phyloP scores from a whole-genome alignment of 495 filamentous ascomycete species.

The Neurospora sp. region DNA sequence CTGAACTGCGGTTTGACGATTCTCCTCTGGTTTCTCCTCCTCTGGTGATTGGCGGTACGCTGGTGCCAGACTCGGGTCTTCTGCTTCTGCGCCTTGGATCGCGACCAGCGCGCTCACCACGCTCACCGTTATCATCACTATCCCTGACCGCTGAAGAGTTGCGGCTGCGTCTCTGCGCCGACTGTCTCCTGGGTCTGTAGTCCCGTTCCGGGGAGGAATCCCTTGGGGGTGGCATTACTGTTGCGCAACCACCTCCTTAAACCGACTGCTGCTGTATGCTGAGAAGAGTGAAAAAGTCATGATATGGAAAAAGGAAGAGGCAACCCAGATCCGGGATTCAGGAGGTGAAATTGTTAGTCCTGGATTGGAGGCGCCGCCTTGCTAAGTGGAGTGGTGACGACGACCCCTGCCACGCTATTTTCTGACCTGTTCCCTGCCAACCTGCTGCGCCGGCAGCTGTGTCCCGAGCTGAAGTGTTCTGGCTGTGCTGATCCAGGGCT shows the following conservation, averaged over 20 bases:
- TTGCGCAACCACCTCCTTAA: neutral
- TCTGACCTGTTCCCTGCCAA: slow-evolving; percentile 4
- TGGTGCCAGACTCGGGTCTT: slow-evolving; percentile 15
- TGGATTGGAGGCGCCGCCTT: neutral
- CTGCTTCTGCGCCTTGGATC: slow-evolving; percentile 2
- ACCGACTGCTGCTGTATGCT: neutral
- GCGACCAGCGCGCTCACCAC: neutral
- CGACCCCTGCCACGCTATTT: slow-evolving; percentile 9
- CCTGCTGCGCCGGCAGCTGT: neutral
- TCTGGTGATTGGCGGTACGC: slow-evolving; percentile 10
- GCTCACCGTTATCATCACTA: neutral
- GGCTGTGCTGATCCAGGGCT: neutral
- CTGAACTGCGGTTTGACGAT: slow-evolving; percentile 1
- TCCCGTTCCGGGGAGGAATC: neutral
- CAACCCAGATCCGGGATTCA: neutral
- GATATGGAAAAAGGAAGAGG: neutral
- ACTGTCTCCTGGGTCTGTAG: neutral
- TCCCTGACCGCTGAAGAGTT: neutral
- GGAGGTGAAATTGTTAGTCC: neutral
- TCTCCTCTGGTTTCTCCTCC: slow-evolving; percentile 7
- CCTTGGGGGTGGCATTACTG: neutral
- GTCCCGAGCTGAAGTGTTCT: neutral
- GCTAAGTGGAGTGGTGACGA: neutral
- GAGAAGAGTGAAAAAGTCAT: neutral
- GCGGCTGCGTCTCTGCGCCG: neutral